Evolutionary conservation across 805 yeast genomes (phyloP).

Genomic region (Pichia deserticola): DNA sequence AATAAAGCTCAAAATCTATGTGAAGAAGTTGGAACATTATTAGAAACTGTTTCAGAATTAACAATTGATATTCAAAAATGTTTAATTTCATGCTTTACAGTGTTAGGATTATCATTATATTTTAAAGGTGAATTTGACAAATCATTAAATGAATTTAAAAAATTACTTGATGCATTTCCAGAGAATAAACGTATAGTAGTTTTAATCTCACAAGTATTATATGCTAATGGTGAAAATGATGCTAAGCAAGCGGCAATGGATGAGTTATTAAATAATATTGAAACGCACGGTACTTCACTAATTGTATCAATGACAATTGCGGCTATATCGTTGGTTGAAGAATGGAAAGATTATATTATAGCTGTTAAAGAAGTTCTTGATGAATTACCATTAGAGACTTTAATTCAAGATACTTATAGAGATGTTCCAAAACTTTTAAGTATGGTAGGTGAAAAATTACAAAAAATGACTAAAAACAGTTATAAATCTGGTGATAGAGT

Average conservation of each 20-base stretch:
- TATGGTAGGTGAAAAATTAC: slow-evolving; percentile 40
- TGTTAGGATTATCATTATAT: slow-evolving; percentile 65
- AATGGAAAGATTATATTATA: slow-evolving; percentile 46
- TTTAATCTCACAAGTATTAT: slow-evolving; percentile 70
- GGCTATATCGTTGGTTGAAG: slow-evolving; percentile 64
- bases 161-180: slow-evolving; percentile 48
- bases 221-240: slow-evolving; percentile 68
- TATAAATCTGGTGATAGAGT: not conserved
- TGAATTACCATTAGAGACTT: slow-evolving; percentile 37
- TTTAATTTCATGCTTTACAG: slow-evolving; percentile 54
- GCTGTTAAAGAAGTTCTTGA: slow-evolving; percentile 63
- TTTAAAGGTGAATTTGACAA: slow-evolving; percentile 55
- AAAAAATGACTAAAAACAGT: not conserved
- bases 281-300: slow-evolving; percentile 56
- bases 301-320: slow-evolving; percentile 68
- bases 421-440: slow-evolving; percentile 54
- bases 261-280: slow-evolving; percentile 64
- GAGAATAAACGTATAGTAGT: slow-evolving; percentile 62
- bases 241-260: slow-evolving; percentile 79
- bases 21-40: slow-evolving; percentile 43
- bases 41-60: slow-evolving; percentile 33
- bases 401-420: slow-evolving; percentile 41
- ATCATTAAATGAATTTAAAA: slow-evolving; percentile 60
- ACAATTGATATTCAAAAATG: slow-evolving; percentile 27
- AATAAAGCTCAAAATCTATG: slow-evolving; percentile 56